phyloP scores from a whole-genome alignment of 2,329 filamentous ascomycete species.

The Madurella fahalii region DNA sequence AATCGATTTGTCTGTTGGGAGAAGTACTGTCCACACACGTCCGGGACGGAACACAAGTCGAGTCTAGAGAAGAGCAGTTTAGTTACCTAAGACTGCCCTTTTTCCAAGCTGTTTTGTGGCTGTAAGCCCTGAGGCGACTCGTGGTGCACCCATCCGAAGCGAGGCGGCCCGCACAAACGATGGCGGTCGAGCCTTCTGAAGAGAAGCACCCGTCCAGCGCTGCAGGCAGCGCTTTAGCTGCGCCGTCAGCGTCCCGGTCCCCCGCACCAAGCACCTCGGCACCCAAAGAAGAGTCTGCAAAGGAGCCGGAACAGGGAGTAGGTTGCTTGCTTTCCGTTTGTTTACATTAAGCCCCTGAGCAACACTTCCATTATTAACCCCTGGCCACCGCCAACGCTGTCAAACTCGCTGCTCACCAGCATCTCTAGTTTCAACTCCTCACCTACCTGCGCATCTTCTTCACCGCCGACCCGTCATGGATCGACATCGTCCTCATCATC shows the following conservation, averaged over 20 bases:
- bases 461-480: constrained; percentile 27
- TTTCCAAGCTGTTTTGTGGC: no score
- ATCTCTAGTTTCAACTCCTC: constrained; percentile 13
- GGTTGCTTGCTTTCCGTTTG: neutral
- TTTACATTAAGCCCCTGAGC: neutral
- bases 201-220: constrained; percentile 12
- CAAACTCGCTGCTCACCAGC: neutral
- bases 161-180: neutral
- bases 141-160: no score
- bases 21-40: no score
- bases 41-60: no score
- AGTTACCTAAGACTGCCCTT: no score
- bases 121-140: no score
- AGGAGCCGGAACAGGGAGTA: constrained; percentile 2
- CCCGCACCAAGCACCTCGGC: neutral
- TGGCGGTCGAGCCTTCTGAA: constrained; percentile 5
- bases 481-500: constrained; percentile 33
- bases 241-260: neutral
- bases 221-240: neutral
- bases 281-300: neutral
- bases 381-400: neutral
- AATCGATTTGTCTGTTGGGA: no score
- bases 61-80: no score
- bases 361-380: neutral
- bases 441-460: constrained; percentile 30